phyloP scores from a whole-genome alignment of 768 basidiomycete genomes.

The Clathrus columnatus region DNA sequence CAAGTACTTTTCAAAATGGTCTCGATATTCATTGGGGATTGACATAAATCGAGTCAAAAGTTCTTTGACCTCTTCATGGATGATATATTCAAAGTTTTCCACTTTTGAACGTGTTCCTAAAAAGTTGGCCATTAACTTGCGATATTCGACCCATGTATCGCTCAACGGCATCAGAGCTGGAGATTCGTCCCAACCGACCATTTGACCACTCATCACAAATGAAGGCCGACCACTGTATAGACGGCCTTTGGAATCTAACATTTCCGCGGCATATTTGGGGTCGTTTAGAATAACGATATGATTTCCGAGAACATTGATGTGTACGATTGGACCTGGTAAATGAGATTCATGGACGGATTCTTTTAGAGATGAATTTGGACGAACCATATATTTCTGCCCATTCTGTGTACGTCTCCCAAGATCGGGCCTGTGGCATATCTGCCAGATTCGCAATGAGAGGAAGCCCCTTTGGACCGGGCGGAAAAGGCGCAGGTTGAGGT shows the following conservation, averaged over 20 bases:
- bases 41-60: conserved; percentile 12
- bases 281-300: conserved; percentile 39
- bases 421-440: conserved; percentile 41
- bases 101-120: conserved; percentile 18
- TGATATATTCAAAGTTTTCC: conserved; percentile 11
- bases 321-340: conserved; percentile 34
- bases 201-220: not conserved
- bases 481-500: conserved; percentile 1
- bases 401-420: conserved; percentile 43
- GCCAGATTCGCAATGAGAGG: conserved; percentile 46
- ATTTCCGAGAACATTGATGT: conserved; percentile 36
- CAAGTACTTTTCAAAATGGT: conserved; percentile 14
- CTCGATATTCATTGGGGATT: conserved; percentile 13
- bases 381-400: conserved; percentile 47
- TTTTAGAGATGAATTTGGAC: not conserved
- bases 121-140: conserved; percentile 16
- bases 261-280: conserved; percentile 16
- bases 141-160: conserved; percentile 16
- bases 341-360: not conserved
- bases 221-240: not conserved
- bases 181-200: not conserved
- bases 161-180: conserved; percentile 1
- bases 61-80: conserved; percentile 12
- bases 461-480: conserved; percentile 39
- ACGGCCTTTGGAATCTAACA: not conserved